Base-by-base conservation (phyloP, 306 rosid species). In the Prinsepia uniflora region DNA sequence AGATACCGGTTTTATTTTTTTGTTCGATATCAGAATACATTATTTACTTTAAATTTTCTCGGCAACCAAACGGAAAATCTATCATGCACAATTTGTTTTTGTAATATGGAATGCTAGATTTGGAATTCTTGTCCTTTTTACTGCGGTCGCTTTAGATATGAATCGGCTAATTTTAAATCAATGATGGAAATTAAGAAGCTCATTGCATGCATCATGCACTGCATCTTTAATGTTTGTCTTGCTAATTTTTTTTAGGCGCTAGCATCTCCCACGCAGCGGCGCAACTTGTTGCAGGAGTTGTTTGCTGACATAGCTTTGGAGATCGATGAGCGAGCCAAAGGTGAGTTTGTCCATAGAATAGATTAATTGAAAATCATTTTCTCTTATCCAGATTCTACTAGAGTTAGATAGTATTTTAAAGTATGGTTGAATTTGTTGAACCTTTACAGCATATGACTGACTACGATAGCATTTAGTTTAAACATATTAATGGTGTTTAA, bases 241-340 rank as follows among this genome's bases (percentile, higher is more conserved):
- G 48, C 76, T 24, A 19, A 50, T 72, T 10, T 65, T 54, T 73
- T 85, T 83, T 82, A 95, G 99, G 99, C 96, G 42, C 72, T 83
- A 42, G 85, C 90, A 63, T 91, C 88, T 82, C 84, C 91, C 8
- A 82, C 96, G 3, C 96, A 87, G 88, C 92, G 89, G 80, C 99
- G 91, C 67, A 86, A 89, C 74, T 81, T 95, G 85, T 85, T 91
- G 89, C 99, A 85, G 77, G 97, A 89, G 74, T 85, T 95, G 71
- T 91, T 95, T 82, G 97, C 97, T 65, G 99, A 95, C 62, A 65
- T 95, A 44, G 99, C 96, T 57, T 86, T 95, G 18, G 96, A 95
- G 82, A 89, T 95, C 8, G 96, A 95, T 84, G 92, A 91, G 30
- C 80, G 99, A 75, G 97, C 97, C 70, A 87, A 75, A 84, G 97